Evolutionary conservation across 371 early-diverging fungal species (phyloP), one percentile per base, ranked within the genome.

Genomic region (Actinomortierella wolfii): DNA sequence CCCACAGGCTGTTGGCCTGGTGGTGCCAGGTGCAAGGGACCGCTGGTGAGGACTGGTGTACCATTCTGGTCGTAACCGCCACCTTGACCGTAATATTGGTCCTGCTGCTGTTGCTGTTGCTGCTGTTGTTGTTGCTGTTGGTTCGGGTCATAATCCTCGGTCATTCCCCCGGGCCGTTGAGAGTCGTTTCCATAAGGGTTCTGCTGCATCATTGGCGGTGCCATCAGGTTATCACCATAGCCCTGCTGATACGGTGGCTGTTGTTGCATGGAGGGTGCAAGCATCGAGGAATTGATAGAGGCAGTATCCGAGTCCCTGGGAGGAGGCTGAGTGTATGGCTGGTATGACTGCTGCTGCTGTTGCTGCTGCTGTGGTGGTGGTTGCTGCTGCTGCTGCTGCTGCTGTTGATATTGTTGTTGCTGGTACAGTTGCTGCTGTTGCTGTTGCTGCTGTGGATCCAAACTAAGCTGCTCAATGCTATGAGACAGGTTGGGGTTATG

Each of bases 181-280:
- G 61, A 44, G 9, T 61, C 61, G 44, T 41, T 54, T 8, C 49
- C 61, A 18, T 61, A 61, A 9, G 54, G 54, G 28, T 55, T 55
- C 18, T 54, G 54, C 47, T 57, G 65, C 13, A 20, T 48, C 47
- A 47, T 47, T 21, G 47, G 47, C 1, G 2, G 1, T 9, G 47
- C 9, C 47, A 47, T 21, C 11, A 21, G 47, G 47, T 20, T 47
- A 24, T 47, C 21, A 47, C 47, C 26, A 49, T 24, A 18, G 26
- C 45, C 45, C 45, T 55, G 23, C 5, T 55, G 44, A 14, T 24
- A 17, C 28, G 21, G 20, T 28, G 43, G 54, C 28, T 18, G 28
- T 40, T 56, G 49, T 20, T 34, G 48, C 18, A 20, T 20, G 17
- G 26, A 47, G 5, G 45, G 56, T 20, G 56, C 29, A n/a, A 56